Evolutionary conservation across 768 basidiomycete genomes (phyloP), one percentile per base, ranked within the genome.

Genomic region (Pulveroboletus ravenelii): DNA sequence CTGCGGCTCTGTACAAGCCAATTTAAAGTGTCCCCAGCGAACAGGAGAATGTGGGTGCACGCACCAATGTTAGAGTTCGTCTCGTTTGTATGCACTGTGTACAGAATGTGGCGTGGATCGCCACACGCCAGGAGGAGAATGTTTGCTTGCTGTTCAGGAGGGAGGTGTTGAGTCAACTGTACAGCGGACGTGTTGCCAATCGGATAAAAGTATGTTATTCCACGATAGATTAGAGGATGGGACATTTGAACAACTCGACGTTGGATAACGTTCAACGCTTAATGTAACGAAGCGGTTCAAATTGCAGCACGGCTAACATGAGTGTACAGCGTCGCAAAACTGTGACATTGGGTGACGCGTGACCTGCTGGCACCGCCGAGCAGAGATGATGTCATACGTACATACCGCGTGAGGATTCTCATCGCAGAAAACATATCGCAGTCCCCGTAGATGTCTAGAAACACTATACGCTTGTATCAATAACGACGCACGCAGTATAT

Each of bases 141-240:
- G n/a, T 73, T 62, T 6, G 77, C 79, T n/a, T 63, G 46, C 45
- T 72, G 61, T 52, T 79, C 79, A 1, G 75, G 74, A 50, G 77
- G 62, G 6, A 84, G 59, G 36, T 74, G 69, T 47, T 75, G 66
- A 3, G 77, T 76, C 13, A 84, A 64, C 40, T 68, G 75, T 5
- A 77, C 64, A 5, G 83, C 75, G 5, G 79, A 70, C 0, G 82
- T 82, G 57, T 82, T 82, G 31, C 83, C 82, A 13, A 81, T 66
- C 2, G 81, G 75, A 61, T 82, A 83, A 66, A 81, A 84, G 51
- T 72, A 78, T 3, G 62, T 62, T 3, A 77, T 9, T 27, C 61
- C 61, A 20, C 45, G 62, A 41, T 58, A 62, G 34, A 62, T 53
- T 6, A 62, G 48, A n/a, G 61, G 62, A 45, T 62, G 61, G 0